Evolutionary conservation across 805 yeast genomes (phyloP).

Genomic region (Candida pini): DNA sequence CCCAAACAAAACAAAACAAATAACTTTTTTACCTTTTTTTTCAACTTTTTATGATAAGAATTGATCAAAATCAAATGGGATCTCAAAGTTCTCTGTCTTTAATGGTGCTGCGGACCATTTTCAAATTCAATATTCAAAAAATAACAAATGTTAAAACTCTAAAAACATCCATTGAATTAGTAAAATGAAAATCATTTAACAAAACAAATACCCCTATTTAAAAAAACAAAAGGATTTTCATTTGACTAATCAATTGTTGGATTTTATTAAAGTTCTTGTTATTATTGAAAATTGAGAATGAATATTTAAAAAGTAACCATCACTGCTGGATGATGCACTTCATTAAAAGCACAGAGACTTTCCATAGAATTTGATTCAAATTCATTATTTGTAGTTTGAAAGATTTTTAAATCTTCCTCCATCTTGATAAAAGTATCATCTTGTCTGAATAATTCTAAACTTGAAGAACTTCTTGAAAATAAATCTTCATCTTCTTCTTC

Average conservation of each 20-base stretch:
- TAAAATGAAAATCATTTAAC: conserved; percentile 5
- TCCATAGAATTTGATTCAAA: conserved; percentile 20
- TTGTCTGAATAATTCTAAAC: conserved; percentile 23
- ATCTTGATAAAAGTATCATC: conserved; percentile 1
- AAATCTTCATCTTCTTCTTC: conserved; percentile 18
- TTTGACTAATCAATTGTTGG: not conserved
- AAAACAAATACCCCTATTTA: conserved; percentile 18
- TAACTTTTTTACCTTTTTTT: not conserved
- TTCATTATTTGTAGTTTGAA: conserved; percentile 3
- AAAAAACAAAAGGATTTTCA: conserved; percentile 5
- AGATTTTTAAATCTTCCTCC: not conserved
- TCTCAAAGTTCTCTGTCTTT: conserved; percentile 23
- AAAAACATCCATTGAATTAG: not conserved
- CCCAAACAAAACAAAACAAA: conserved; percentile 1
- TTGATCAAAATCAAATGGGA: conserved; percentile 30
- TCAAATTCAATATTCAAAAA: conserved; percentile 3
- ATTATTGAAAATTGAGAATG: conserved; percentile 6
- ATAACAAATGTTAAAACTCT: conserved; percentile 4
- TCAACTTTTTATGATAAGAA: conserved; percentile 13
- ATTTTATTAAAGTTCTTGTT: conserved; percentile 1
- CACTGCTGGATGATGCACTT: conserved; percentile 38
- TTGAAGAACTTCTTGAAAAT: conserved; percentile 15
- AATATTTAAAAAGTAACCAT: too few relatives aligned
- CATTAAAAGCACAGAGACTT: conserved; percentile 30
- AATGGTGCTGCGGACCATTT: conserved; percentile 37